Conservation (phyloP, 2,329 filamentous ascomycete species). For the Xylariaceae sp. region DNA sequence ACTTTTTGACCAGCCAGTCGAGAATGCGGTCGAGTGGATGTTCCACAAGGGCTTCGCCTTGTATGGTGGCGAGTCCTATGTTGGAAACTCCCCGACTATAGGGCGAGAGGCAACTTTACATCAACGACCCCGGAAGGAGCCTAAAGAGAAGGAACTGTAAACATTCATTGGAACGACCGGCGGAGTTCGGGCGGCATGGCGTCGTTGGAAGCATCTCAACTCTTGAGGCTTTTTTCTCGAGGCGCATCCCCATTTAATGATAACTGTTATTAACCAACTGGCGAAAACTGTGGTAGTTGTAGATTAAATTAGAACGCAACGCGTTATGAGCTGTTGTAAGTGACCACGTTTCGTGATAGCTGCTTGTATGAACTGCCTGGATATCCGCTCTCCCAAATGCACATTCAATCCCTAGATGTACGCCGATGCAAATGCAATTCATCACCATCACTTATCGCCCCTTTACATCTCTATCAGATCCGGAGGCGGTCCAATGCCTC, state of each 20-base stretch:
- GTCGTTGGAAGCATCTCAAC: conserved; percentile 22
- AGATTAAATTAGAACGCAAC: conserved; percentile 10
- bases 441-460: conserved; percentile 2
- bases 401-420: conserved; percentile 17
- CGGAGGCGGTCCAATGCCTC: conserved; percentile 82
- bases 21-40: conserved; percentile 85
- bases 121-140: conserved; percentile 54
- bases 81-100: conserved; percentile 60
- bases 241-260: conserved; percentile 11
- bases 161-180: background rate
- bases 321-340: background rate
- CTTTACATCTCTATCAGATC: conserved; percentile 67
- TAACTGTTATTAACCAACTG: background rate
- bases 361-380: background rate
- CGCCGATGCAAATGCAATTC: conserved; percentile 33
- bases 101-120: conserved; percentile 57
- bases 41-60: conserved; percentile 83
- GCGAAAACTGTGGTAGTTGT: conserved; percentile 16
- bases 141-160: conserved; percentile 44
- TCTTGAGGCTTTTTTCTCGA: conserved; percentile 10
- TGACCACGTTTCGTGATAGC: background rate
- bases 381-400: conserved; percentile 26
- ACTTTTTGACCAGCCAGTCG: conserved; percentile 90
- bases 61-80: conserved; percentile 67
- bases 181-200: conserved; percentile 17